Conservation (phyloP, 2,329 filamentous ascomycete genomes). For the Aspergillus sp. region DNA sequence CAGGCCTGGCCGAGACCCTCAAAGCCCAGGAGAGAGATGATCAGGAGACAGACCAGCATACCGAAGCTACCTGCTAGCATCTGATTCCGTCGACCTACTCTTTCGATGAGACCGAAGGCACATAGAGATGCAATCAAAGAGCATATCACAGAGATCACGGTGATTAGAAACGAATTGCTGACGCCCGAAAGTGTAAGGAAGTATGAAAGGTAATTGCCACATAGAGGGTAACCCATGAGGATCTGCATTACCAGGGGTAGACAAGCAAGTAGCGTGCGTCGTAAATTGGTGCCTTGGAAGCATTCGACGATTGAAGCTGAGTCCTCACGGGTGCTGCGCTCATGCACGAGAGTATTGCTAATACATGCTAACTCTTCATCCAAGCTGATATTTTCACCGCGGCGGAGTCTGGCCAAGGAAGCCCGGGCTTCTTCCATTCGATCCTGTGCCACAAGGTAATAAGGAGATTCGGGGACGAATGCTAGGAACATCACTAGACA, state of each 20-base stretch:
- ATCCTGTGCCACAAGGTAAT: background rate
- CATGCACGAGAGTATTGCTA: background rate
- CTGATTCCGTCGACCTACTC: background rate
- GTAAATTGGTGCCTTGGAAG: slow-evolving; percentile 2
- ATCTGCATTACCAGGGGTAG: slow-evolving; percentile 3
- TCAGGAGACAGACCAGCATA: background rate
- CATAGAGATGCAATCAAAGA: background rate
- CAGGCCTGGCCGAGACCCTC: background rate
- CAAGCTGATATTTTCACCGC: background rate
- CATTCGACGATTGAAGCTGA: background rate
- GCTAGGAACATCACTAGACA: background rate
- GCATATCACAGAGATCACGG: background rate
- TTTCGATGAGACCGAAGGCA: slow-evolving; percentile 1
- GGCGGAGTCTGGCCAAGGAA: background rate
- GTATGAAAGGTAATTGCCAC: slow-evolving; percentile 3
- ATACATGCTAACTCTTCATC: background rate
- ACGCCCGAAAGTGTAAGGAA: background rate
- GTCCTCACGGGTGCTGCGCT: background rate
- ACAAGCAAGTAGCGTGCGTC: slow-evolving; percentile 1
- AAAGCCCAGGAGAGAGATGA: background rate
- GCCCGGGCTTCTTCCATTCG: background rate
- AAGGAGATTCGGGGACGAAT: background rate
- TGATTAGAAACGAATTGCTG: background rate
- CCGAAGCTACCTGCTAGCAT: background rate
- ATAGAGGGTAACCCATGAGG: slow-evolving; percentile 1